A percentile compares a stretch with the other conserved stretches of the same genome.
Conservation (phyloP, 75 land plant species). For the Selaginella moellendorffii region DNA sequence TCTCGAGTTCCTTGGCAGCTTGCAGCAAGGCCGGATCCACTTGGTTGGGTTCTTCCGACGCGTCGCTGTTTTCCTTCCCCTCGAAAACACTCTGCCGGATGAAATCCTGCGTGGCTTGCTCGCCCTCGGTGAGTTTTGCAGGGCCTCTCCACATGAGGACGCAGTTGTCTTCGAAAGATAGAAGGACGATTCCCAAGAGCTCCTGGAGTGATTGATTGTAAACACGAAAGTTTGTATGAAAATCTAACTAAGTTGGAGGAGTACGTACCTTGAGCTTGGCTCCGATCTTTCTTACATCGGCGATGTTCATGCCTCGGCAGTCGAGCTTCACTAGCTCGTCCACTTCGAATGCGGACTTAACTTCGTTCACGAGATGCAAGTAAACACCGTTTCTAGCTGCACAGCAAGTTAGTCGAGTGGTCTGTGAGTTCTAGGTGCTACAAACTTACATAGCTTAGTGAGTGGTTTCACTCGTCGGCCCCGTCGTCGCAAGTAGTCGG, state of each 20-base stretch:
- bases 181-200: conserved; percentile 73
- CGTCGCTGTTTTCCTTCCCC: neutral
- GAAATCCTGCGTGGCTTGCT: neutral
- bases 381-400: conserved; percentile 94
- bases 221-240: neutral
- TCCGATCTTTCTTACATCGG: conserved; percentile 75
- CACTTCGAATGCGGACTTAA: conserved; percentile 66
- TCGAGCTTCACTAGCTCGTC: conserved; percentile 76
- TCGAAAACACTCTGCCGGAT: neutral
- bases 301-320: conserved; percentile 60
- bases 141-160: conserved; percentile 92
- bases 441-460: conserved; percentile 56
- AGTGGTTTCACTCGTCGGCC: conserved; percentile 51
- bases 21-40: too few relatives aligned
- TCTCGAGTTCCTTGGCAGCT: too few relatives aligned
- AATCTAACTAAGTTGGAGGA: neutral
- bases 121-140: neutral
- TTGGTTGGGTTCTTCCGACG: neutral
- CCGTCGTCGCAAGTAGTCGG: conserved; percentile 38
- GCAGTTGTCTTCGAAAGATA: conserved; percentile 81
- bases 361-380: conserved; percentile 36
- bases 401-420: conserved; percentile 1
- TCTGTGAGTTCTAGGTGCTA: too few relatives aligned
- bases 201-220: conserved; percentile 41
- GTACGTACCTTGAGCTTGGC: conserved; percentile 67